Conservation (phyloP, 2,329 filamentous ascomycete genomes). For the Alternaria novae-zelandiae region DNA sequence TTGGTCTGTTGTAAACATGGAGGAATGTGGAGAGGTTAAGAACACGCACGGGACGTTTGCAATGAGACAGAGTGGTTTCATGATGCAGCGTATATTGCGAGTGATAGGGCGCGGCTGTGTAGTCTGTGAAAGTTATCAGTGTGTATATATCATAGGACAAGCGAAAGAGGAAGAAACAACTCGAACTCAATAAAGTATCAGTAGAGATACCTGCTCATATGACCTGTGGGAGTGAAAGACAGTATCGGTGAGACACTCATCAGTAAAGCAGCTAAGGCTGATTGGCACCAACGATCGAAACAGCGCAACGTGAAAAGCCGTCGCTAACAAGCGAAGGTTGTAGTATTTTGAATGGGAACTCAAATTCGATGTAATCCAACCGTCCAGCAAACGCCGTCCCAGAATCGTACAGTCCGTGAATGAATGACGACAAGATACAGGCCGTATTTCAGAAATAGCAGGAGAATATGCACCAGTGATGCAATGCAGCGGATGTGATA, state of each 20-base stretch:
- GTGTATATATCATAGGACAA: neutral
- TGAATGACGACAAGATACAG: slow-evolving; percentile 17
- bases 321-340: neutral
- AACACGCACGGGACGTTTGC: neutral
- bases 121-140: neutral
- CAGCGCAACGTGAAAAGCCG: neutral
- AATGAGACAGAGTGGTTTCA: slow-evolving; percentile 8
- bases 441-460: slow-evolving; percentile 5
- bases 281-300: neutral
- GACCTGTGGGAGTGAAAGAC: neutral
- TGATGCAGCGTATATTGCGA: neutral
- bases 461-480: slow-evolving; percentile 20
- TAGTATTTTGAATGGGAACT: slow-evolving; percentile 11
- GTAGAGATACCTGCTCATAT: neutral
- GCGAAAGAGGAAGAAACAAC: neutral
- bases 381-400: slow-evolving; percentile 25
- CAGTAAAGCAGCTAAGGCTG: neutral
- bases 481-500: slow-evolving; percentile 31
- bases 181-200: neutral
- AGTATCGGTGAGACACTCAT: neutral
- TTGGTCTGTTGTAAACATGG: neutral
- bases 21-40: neutral
- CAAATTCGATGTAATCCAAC: slow-evolving; percentile 33
- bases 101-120: neutral
- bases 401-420: slow-evolving; percentile 33